Conservation (phyloP, 257 asterid species). For the Fraxinus excelsior region DNA sequence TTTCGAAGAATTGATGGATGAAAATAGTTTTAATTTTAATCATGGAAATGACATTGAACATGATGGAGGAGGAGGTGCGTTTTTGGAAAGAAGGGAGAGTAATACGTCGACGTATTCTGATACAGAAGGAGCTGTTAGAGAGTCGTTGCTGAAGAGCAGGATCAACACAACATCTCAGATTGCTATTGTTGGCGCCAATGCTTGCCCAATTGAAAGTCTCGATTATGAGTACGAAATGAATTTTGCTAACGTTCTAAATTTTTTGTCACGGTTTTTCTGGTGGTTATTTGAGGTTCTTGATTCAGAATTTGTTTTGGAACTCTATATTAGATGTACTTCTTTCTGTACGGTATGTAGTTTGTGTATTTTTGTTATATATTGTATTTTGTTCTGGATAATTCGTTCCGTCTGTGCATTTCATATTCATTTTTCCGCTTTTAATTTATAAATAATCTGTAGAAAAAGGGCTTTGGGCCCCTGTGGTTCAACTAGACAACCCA, state of each 20-base stretch:
- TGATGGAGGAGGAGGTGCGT: constrained; percentile 28
- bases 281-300: not conserved
- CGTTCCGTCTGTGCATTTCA: not conserved
- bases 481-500: not conserved
- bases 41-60: constrained; percentile 54
- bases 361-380: not conserved
- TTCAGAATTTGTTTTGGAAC: constrained; percentile 11
- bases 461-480: not conserved
- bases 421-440: not conserved
- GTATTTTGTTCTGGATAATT: not conserved
- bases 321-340: constrained; percentile 7
- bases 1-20: constrained; percentile 22
- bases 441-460: not conserved
- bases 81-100: constrained; percentile 33
- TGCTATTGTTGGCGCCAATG: constrained; percentile 40
- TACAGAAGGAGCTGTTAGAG: constrained; percentile 22
- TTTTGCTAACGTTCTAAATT: not conserved
- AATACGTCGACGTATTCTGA: constrained; percentile 44
- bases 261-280: not conserved
- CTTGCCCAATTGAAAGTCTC: constrained; percentile 38
- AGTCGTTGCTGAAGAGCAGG: constrained; percentile 44
- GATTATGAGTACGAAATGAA: constrained; percentile 35
- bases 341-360: not conserved
- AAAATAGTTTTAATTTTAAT: constrained; percentile 14
- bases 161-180: constrained; percentile 49